These are phyloP conservation scores for Trichoderma sp. DNA, from an alignment of 2,329 filamentous ascomycete species.

Conservation along the genomic window DNA sequence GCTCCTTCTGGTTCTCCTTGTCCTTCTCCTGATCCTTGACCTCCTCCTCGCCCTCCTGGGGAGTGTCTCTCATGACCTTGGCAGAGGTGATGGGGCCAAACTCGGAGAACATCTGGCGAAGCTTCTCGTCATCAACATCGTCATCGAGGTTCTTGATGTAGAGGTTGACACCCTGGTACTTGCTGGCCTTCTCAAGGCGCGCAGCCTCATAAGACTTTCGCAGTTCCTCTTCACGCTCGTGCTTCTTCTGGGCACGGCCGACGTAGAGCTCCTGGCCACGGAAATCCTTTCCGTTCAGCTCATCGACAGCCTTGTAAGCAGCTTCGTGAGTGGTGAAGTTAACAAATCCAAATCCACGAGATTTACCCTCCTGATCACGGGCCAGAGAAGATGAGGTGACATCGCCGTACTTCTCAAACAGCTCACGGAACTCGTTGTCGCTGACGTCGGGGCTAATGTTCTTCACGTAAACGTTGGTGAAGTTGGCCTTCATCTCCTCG, in stretches of 20 bases:
- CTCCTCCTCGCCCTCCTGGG: slow-evolving; percentile 58
- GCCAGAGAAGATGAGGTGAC: slow-evolving; percentile 96
- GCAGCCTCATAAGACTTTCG: slow-evolving; percentile 98
- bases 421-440: slow-evolving; percentile 90
- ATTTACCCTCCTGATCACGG: slow-evolving; percentile 87
- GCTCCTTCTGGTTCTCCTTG: slow-evolving; percentile 55
- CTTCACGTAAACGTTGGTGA: slow-evolving; percentile 99
- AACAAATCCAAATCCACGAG: slow-evolving; percentile 93
- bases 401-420: slow-evolving; percentile 90
- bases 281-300: slow-evolving; percentile 90
- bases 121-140: slow-evolving; percentile 96
- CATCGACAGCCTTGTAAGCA: slow-evolving; percentile 83
- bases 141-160: slow-evolving; percentile 99
- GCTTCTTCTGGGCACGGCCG: slow-evolving; percentile 99
- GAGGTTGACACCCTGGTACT: slow-evolving; percentile 99
- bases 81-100: slow-evolving; percentile 97
- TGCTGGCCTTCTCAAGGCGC: slow-evolving; percentile 96
- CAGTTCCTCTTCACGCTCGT: slow-evolving; percentile 98
- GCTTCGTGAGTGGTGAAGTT: slow-evolving; percentile 93
- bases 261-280: slow-evolving; percentile 96
- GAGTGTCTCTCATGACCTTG: slow-evolving; percentile 95
- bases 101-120: slow-evolving; percentile 87
- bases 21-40: slow-evolving; percentile 57
- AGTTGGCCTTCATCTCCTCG: slow-evolving; percentile 99
- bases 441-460: slow-evolving; percentile 84